These are phyloP conservation scores for Firmiana major DNA, from an alignment of 345 rosid species.

Conservation along the genomic window DNA sequence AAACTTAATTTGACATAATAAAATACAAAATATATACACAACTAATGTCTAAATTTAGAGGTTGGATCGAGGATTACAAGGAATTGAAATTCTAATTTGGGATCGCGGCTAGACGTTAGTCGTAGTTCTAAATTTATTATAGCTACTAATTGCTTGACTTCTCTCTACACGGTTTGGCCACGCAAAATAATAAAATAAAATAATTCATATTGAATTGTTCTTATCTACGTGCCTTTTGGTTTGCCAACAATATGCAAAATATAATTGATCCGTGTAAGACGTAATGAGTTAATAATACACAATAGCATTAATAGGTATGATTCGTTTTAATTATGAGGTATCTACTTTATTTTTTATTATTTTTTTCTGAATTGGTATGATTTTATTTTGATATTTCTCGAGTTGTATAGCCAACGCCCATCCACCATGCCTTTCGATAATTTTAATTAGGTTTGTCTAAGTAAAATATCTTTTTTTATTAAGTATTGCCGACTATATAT, in stretches of 20 bases:
- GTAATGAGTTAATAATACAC: neutral
- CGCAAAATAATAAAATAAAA: neutral
- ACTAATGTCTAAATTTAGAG: neutral
- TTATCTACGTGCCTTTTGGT: neutral
- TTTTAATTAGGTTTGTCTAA: no score
- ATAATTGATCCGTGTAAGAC: neutral
- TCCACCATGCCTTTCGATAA: no score
- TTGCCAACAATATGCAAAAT: neutral
- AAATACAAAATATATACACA: no score
- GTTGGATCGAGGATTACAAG: neutral
- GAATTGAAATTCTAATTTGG: neutral
- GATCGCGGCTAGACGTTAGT: neutral
- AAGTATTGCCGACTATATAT: no score
- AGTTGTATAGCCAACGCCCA: no score
- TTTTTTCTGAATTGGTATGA: neutral
- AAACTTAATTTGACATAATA: no score
- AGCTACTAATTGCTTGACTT: neutral
- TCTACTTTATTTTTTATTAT: no score
- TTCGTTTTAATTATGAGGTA: neutral
- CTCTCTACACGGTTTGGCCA: constrained; percentile 13
- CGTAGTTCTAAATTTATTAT: neutral
- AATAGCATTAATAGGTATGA: neutral
- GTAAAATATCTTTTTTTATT: no score
- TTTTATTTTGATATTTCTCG: neutral
- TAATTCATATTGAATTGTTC: neutral